Evolutionary conservation across 106 monocot genomes (phyloP), one percentile per base, ranked within the genome.

Genomic region (Allium sativum): DNA sequence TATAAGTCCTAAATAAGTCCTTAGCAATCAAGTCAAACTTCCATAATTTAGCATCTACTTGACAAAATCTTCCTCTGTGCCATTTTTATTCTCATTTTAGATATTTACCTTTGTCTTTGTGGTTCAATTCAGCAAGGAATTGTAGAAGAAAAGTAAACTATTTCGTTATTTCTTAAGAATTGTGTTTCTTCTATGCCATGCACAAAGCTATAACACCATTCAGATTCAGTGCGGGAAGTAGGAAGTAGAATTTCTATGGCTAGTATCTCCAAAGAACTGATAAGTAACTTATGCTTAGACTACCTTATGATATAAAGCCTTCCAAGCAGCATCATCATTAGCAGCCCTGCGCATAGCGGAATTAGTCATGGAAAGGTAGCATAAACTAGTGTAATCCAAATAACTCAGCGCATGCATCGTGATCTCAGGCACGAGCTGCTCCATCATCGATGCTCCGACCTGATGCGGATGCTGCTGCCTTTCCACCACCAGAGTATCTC

Each of bases 341-440:
- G 83, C 83, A 57, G 83, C 83, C 65, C 79, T 71, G 52, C 83
- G 63, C 83, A 84, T 84, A 13, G 83, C 72, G 15, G 83, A 79
- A 56, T 84, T 84, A 51, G 79, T 79, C 83, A 79, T 84, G 18
- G 83, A 84, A 58, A 84, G 76, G 17, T 72, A 53, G 53, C 83
- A 84, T 4, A 84, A 72, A 58, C 83, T 84, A 15, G 73, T 79
- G 50, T 58, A 72, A 52, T 84, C 83, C 55, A 84, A 65, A 65
- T 84, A 84, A 56, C 79, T 84, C 21, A 84, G 79, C 54, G 76
- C 72, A 57, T 84, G 83, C 44, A 76, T 79, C 7, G 79, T 84
- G 45, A 84, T 79, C 75, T 84, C 83, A 66, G 83, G 83, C 68
- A 84, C 83, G 58, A 84, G 51, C 62, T 84, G 79, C 76, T 84